phyloP scores from a whole-genome alignment of 768 basidiomycete genomes.

The Phaffia tasmanica region DNA sequence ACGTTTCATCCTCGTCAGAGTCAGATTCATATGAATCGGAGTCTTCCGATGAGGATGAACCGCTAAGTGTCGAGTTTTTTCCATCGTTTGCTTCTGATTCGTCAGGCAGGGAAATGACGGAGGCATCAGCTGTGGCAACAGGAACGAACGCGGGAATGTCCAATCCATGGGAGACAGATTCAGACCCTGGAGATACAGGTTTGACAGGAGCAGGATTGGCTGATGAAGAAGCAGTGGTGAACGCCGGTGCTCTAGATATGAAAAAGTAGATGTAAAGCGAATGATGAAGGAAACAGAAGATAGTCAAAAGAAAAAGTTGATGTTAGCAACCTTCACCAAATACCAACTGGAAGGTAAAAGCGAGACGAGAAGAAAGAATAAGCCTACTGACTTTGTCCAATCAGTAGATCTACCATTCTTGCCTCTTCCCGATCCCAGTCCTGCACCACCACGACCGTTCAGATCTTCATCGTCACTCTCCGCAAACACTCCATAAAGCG shows the following conservation, averaged over 20 bases:
- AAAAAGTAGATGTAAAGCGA: not conserved
- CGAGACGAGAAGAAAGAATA: not conserved
- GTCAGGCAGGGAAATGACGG: too few species aligned
- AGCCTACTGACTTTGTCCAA: constrained; percentile 19
- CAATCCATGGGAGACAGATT: not conserved
- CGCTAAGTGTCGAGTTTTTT: too few species aligned
- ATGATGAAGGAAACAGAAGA: not conserved
- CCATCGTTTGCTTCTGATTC: too few species aligned
- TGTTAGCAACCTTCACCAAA: not conserved
- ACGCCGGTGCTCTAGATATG: constrained; percentile 15
- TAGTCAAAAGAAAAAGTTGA: not conserved
- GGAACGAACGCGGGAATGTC: not conserved
- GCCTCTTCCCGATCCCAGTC: not conserved
- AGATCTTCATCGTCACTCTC: constrained; percentile 50
- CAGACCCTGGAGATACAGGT: not conserved
- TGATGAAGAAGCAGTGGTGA: not conserved
- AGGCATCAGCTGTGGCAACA: too few species aligned
- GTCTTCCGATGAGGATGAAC: not conserved
- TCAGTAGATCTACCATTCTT: not conserved
- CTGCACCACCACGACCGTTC: not conserved
- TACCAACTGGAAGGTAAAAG: not conserved
- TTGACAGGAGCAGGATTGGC: constrained; percentile 5
- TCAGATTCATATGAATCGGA: not conserved
- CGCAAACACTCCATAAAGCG: constrained; percentile 63
- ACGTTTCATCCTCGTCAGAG: constrained; percentile 15